Evolutionary conservation across 2,329 filamentous ascomycete genomes (phyloP).

Genomic region (Ascochyta viciae-villosae): DNA sequence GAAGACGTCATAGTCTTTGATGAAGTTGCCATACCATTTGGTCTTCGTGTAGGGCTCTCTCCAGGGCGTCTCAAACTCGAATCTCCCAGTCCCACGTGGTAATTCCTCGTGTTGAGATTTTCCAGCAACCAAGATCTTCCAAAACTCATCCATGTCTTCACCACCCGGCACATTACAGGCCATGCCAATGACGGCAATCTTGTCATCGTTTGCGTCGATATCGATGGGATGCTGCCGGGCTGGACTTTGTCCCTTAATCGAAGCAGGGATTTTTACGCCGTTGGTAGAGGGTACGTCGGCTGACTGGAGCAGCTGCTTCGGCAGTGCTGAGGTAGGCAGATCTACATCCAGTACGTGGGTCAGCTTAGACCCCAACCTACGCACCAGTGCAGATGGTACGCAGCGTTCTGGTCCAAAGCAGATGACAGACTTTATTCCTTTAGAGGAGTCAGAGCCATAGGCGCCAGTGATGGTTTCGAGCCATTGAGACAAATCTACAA

Average conservation of each 20-base stretch:
- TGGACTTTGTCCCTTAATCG: too few relatives aligned
- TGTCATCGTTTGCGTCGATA: background rate
- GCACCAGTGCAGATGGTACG: too few relatives aligned
- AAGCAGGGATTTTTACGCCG: too few relatives aligned
- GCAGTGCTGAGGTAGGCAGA: background rate
- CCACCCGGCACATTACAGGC: slow-evolving; percentile 20
- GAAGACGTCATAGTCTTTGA: slow-evolving; percentile 35
- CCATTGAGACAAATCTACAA: too few relatives aligned
- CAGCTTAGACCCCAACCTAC: too few relatives aligned
- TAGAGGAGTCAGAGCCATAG: too few relatives aligned
- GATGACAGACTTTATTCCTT: too few relatives aligned
- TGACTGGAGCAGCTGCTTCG: background rate
- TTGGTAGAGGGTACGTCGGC: too few relatives aligned
- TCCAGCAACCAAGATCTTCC: slow-evolving; percentile 12
- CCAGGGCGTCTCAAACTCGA: background rate
- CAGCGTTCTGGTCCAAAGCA: too few relatives aligned
- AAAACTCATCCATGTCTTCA: slow-evolving; percentile 16
- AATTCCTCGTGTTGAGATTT: slow-evolving; percentile 8
- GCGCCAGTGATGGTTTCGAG: too few relatives aligned
- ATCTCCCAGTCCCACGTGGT: background rate
- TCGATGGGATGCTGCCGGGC: background rate
- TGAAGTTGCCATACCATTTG: slow-evolving; percentile 23
- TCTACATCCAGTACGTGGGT: too few relatives aligned
- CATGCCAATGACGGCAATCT: slow-evolving; percentile 28
- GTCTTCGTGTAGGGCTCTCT: background rate